A percentile compares a stretch with the other conserved stretches of the same genome.
phyloP scores from a whole-genome alignment of 352 stramenopile genomes.

The Pythium oligandrum region DNA sequence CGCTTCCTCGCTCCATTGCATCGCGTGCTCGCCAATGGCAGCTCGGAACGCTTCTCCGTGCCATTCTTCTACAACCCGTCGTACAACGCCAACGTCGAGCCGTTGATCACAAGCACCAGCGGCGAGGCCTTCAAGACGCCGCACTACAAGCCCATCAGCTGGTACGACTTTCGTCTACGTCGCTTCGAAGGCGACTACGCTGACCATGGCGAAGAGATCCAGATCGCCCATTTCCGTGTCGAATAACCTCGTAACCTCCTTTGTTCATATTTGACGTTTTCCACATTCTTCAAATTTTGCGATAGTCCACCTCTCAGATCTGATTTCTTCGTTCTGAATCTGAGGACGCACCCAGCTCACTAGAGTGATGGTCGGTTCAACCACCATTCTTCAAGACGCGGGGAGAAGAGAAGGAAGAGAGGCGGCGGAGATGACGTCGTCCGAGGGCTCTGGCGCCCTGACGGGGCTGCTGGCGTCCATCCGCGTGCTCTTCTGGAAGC shows the following conservation, averaged over 20 bases:
- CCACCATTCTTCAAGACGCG: too few relatives aligned
- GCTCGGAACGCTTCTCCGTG: conserved; percentile 37
- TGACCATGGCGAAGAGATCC: conserved; percentile 90
- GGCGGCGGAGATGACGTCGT: too few relatives aligned
- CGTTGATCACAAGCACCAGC: conserved; percentile 37
- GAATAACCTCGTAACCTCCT: not conserved
- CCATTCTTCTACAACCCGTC: conserved; percentile 69
- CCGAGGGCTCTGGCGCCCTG: conserved; percentile 3
- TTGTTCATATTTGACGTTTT: too few relatives aligned
- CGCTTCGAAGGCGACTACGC: conserved; percentile 90
- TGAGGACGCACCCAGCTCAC: too few relatives aligned
- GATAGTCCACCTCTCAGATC: too few relatives aligned
- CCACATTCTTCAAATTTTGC: too few relatives aligned
- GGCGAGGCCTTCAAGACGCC: conserved; percentile 19
- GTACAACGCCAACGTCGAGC: conserved; percentile 57
- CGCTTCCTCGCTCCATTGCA: conserved; percentile 43
- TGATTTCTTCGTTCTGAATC: too few relatives aligned
- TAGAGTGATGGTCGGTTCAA: too few relatives aligned
- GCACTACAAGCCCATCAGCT: conserved; percentile 80
- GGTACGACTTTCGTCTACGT: conserved; percentile 83
- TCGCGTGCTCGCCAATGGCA: conserved; percentile 38
- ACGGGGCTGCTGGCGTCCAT: conserved; percentile 16
- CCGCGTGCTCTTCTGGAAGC: conserved; percentile 74
- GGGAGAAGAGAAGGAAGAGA: too few relatives aligned
- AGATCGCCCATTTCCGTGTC: conserved; percentile 78